Base-by-base conservation (phyloP, 2,329 filamentous ascomycete species). In the Colletotrichum neosansevieriae region DNA sequence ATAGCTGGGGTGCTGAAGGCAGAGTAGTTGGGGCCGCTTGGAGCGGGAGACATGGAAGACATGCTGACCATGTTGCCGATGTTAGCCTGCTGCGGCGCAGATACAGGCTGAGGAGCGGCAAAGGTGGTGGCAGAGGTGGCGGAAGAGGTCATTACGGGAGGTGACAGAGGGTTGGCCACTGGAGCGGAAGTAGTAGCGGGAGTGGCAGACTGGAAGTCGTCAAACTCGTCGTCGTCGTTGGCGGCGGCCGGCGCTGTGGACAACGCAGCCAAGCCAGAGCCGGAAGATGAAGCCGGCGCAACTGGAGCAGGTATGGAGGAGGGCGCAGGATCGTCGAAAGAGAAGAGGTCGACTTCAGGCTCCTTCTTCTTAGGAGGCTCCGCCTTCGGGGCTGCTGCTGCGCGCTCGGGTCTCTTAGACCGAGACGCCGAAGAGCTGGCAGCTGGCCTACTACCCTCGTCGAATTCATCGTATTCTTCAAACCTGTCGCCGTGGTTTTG, bases 381-480 rank as follows among this genome's bases (percentile, higher is more conserved):
- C 19, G 89, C 84, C 77, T 91, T 91, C 80, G 92, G 92, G 51
- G 82, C 79, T 6, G 80, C 79, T 6, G 80, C 76, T n/a, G 77
- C 73, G 49, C 79, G 72, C 61, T 84, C 81, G 7, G 79, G 75
- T 74, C 86, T 85, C 71, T 84, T 81, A 76, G 84, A 88, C 12
- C 73, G 68, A 74, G 85, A 82, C 72, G 83, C 83, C 38, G 83
- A 82, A 24, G 88, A 80, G 67, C 87, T 82, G 58, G 78, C 74
- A 1, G 78, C 75, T 24, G 82, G 82, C 61, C 80, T 76, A 38
- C 84, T 81, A 45, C 86, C 93, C 75, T 97, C 96, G 63, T 98
- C 95, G 75, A 91, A 95, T 80, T 99, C 96, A 76, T 99, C 94
- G 75, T 99, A 99, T 80, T 98, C 96, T 74, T 98, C 95, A 74